Base-by-base conservation (phyloP, 805 yeast genomes). In the Ogataea sp. region DNA sequence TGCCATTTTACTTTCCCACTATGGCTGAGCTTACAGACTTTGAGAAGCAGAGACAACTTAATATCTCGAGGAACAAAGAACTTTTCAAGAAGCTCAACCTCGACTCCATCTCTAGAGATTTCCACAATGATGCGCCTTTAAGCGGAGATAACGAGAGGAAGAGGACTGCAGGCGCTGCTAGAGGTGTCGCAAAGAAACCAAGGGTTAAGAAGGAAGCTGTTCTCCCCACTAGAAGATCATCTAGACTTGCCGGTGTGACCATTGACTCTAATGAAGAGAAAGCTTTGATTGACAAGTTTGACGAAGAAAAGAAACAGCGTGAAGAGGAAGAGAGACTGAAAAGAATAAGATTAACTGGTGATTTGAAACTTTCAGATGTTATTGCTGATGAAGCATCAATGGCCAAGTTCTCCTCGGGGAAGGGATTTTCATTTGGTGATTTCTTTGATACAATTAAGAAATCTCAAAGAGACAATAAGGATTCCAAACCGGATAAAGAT, bases 1-100 rank as follows among this genome's bases (percentile, higher is more conserved):
- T n/a, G n/a, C n/a, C n/a, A n/a, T n/a, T n/a, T n/a, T n/a, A n/a
- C n/a, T n/a, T n/a, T n/a, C n/a, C n/a, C n/a, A n/a, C n/a, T n/a
- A 59, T 59, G 63, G 51, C 44, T 8, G 43, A 18, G 9, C 25
- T 80, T 24, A 72, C 83, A 2, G 86, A 79, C 27, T 81, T 84
- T 53, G 93, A 84, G 57, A 72, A 66, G 50, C 79, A 78, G 53
- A 61, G 94, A 43, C 79, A 73, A 52, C 85, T 76, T 42, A 87
- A 86, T 54, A 93, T 90, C 43, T 84, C 78, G 46, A 69, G 97
- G 37, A 93, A 90, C 60, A 78, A 79, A 56, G 84, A 78, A 47
- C 70, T 89, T 20, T 65, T 90, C 38, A 70, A 75, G 48, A 77
- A 81, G 47, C 68, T 90, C 46, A 83, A 87, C 46, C 65, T 90